Conservation (phyloP, 208 protist genomes). For the Leishmania gerbilli region DNA sequence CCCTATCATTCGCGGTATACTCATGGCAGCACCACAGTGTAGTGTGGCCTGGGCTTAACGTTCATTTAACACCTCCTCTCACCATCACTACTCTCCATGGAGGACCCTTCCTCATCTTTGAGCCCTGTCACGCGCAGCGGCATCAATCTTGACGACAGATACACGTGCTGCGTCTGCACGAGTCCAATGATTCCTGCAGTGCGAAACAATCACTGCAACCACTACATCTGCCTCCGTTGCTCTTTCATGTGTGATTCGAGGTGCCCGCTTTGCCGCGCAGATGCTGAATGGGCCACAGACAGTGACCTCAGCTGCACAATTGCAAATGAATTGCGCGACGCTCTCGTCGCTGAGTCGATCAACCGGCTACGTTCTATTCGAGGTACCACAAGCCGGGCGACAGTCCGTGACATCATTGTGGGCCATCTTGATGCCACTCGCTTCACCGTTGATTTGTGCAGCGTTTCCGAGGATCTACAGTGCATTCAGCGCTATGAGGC, state of each 20-base stretch:
- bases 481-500: conserved; percentile 1
- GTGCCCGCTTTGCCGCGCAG: conserved; percentile 7
- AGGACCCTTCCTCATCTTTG: neutral
- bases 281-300: conserved; percentile 12
- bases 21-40: neutral
- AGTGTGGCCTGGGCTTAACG: neutral
- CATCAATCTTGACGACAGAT: conserved; percentile 10
- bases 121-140: neutral
- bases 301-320: conserved; percentile 13
- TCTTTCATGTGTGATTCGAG: conserved; percentile 1
- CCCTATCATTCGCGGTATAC: neutral
- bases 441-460: neutral
- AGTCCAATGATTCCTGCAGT: conserved; percentile 18
- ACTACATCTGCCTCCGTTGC: conserved; percentile 14
- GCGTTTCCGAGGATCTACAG: neutral
- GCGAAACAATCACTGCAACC: conserved; percentile 6
- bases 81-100: neutral
- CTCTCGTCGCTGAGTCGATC: conserved; percentile 7
- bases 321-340: neutral
- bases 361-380: neutral
- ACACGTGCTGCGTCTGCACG: conserved; percentile 5
- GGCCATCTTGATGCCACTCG: conserved; percentile 4
- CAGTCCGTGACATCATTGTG: neutral
- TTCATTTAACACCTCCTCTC: neutral
- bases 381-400: neutral